Base-by-base conservation (phyloP, 306 rosid genomes). In the Quercus bicolor region DNA sequence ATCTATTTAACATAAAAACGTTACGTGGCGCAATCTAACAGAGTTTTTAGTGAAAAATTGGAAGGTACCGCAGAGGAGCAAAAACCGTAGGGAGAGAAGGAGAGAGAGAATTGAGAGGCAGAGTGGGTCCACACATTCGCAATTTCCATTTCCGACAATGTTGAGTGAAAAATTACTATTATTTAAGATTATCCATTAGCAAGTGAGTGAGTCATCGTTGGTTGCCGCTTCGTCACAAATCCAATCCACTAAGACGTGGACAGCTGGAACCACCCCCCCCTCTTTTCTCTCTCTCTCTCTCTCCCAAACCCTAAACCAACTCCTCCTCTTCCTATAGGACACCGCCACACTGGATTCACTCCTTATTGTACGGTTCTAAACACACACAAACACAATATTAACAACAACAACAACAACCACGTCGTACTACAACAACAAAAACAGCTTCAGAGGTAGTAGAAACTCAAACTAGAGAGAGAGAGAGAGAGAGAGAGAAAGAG, bases 191-290 rank as follows among this genome's bases (percentile, higher is more conserved):
- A 87, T 81, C 86, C 84, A 83, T 82, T 86, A 12, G 91, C 54
- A 84, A 88, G 86, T 83, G 72, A 56, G 85, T 87, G 97, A 92
- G 90, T 90, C 97, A 88, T 81, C 68, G 59, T 20, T 77, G 64
- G 65, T 45, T 70, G 37, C 68, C 53, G 87, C 89, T 69, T 76
- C 60, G 90, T 89, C 90, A 80, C 74, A 75, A 75, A 85, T 75
- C 80, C 77, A 43, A 80, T 78, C 92, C 93, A 90, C 81, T 87
- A 64, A 82, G 72, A 82, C 80, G 75, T 65, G 84, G 90, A 80
- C 95, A 90, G 88, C 91, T 90, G 87, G 87, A 70, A 37, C 3
- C 11, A 37, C 45, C 45, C 79, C 76, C 76, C 43, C 79, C 76
- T 83, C 75, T 69, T 61, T n/a, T 6, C 1, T 0, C 53, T 48